Evolutionary conservation across 345 rosid genomes (phyloP).

Genomic region (Aurinia saxatilis): DNA sequence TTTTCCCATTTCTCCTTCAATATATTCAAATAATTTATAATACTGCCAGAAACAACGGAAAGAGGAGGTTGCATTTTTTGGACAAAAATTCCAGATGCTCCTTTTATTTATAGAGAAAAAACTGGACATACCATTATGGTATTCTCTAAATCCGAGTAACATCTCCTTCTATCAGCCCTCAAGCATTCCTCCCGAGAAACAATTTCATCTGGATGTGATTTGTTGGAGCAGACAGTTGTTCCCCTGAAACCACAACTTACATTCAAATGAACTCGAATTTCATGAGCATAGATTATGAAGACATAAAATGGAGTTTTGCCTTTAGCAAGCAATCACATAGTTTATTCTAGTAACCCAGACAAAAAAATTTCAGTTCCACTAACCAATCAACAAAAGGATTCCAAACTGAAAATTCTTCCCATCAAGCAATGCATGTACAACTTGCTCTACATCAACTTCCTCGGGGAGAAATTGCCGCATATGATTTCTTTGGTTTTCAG

Average conservation of each 20-base stretch:
- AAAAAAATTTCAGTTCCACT: conserved; percentile 25
- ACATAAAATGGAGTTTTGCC: neutral
- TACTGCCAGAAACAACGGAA: conserved; percentile 48
- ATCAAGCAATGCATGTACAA: conserved; percentile 51
- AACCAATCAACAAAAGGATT: conserved; percentile 69
- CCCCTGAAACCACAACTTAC: conserved; percentile 63
- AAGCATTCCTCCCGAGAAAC: conserved; percentile 41
- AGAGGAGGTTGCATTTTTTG: conserved; percentile 16
- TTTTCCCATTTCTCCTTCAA: conserved; percentile 75
- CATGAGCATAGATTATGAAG: neutral
- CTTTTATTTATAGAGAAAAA: conserved; percentile 5
- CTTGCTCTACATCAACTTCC: conserved; percentile 49
- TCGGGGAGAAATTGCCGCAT: conserved; percentile 77
- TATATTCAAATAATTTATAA: conserved; percentile 57
- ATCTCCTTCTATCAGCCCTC: conserved; percentile 45
- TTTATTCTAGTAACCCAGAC: neutral
- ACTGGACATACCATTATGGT: conserved; percentile 67
- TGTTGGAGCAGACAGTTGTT: conserved; percentile 57
- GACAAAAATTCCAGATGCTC: neutral
- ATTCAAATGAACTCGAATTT: conserved; percentile 27
- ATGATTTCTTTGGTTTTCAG: conserved; percentile 57
- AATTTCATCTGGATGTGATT: conserved; percentile 79
- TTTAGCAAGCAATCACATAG: neutral
- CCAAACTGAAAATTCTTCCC: conserved; percentile 84
- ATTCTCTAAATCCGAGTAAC: conserved; percentile 61